A percentile compares a stretch with the other conserved stretches of the same genome.
These are phyloP conservation scores for Fusarium caatingaense DNA, from an alignment of 2,329 filamentous ascomycete genomes.

Conservation along the genomic window DNA sequence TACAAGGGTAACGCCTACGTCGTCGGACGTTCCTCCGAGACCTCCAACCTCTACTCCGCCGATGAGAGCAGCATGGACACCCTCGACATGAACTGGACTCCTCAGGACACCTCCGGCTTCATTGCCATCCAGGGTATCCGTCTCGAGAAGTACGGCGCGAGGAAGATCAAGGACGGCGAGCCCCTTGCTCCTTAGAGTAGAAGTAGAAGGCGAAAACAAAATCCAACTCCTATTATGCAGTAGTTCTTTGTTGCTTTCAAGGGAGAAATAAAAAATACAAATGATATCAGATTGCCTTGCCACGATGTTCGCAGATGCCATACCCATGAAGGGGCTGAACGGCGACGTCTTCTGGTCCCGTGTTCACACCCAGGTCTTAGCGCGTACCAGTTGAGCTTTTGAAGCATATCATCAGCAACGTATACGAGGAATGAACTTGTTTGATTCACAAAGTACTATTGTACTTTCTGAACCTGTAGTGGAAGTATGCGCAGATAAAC, in stretches of 20 bases:
- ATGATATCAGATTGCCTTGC: not conserved
- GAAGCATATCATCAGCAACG: too few relatives aligned
- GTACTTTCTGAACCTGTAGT: too few relatives aligned
- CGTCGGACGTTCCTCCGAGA: conserved; percentile 57
- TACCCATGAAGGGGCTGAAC: not conserved
- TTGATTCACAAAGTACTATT: too few relatives aligned
- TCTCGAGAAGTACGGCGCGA: conserved; percentile 60
- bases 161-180: conserved; percentile 52
- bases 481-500: not conserved
- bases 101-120: conserved; percentile 75
- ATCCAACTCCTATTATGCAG: not conserved
- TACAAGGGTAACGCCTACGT: conserved; percentile 64
- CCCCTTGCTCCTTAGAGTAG: conserved; percentile 48
- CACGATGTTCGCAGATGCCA: not conserved
- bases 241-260: not conserved
- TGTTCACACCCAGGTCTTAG: too few relatives aligned
- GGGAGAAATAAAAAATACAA: not conserved
- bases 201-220: not conserved
- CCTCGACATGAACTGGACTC: conserved; percentile 70
- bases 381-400: too few relatives aligned
- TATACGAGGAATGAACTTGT: too few relatives aligned
- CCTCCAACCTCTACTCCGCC: conserved; percentile 63
- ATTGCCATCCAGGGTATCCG: conserved; percentile 57
- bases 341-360: not conserved
- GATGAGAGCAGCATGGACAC: conserved; percentile 62